A percentile compares a stretch with the other conserved stretches of the same genome.
Conservation (phyloP, 2,329 filamentous ascomycete genomes). For the Fusarium newnesense region DNA sequence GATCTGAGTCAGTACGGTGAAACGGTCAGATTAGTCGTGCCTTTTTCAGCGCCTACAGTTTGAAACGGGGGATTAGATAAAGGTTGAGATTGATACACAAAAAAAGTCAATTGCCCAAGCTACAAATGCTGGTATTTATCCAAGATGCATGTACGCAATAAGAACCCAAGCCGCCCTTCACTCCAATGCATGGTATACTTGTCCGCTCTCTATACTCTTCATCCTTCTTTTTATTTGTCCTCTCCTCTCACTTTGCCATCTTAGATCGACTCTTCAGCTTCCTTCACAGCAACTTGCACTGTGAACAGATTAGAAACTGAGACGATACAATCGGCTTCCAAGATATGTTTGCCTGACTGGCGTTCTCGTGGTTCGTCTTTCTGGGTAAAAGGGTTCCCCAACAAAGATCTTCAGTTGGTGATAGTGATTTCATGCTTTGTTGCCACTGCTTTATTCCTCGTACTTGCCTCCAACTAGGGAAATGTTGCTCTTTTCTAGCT, state of each 20-base stretch:
- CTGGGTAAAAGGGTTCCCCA: neutral
- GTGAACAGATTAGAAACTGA: constrained; percentile 29
- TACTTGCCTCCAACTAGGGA: constrained; percentile 70
- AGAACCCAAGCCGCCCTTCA: constrained; percentile 36
- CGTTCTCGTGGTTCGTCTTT: neutral
- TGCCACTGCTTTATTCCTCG: constrained; percentile 65
- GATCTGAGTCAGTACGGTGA: neutral
- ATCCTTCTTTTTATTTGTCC: constrained; percentile 5
- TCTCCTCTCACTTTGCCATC: neutral
- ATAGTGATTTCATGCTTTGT: neutral
- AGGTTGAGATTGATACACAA: constrained; percentile 17
- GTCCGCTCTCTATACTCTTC: constrained; percentile 32
- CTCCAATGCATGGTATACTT: constrained; percentile 42
- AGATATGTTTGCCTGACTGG: neutral
- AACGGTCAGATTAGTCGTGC: neutral
- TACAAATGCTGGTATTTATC: constrained; percentile 46
- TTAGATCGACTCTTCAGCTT: constrained; percentile 31
- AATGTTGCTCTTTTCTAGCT: constrained; percentile 73
- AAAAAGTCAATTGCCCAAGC: constrained; percentile 43
- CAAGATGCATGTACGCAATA: constrained; percentile 43
- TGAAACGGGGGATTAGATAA: neutral
- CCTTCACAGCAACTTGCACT: constrained; percentile 27
- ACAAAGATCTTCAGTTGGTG: neutral
- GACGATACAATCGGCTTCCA: constrained; percentile 1
- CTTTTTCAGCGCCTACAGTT: neutral